These are phyloP conservation scores for Starmerella floris DNA, from an alignment of 805 yeast genomes.

Conservation along the genomic window DNA sequence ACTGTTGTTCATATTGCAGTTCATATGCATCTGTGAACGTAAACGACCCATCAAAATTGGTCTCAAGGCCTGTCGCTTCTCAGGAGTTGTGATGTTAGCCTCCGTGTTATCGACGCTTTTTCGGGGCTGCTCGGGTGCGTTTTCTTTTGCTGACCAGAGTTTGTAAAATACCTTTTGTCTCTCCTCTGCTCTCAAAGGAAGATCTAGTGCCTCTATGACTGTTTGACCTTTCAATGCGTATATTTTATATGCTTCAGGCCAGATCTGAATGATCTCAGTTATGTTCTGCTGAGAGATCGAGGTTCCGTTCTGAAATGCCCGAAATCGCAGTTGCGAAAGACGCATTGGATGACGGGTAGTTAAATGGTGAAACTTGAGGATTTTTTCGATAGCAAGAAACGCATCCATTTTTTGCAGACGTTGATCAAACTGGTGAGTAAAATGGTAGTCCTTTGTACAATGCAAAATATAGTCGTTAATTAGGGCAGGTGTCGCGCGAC, in stretches of 20 bases:
- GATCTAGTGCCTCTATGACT: conserved; percentile 12
- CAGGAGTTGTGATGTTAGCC: background rate
- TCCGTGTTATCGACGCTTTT: background rate
- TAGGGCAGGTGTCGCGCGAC: too few species aligned
- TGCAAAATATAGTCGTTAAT: too few species aligned
- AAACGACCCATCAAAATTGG: conserved; percentile 4
- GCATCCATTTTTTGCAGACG: conserved; percentile 16
- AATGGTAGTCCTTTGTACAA: too few species aligned
- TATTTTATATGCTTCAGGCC: conserved; percentile 21
- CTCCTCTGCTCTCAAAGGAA: conserved; percentile 7
- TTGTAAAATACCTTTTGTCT: conserved; percentile 3
- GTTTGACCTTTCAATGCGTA: conserved; percentile 5
- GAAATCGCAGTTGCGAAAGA: conserved; percentile 15
- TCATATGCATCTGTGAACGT: background rate
- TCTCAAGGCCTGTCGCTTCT: background rate
- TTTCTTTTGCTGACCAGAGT: conserved; percentile 12
- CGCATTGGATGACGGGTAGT: conserved; percentile 19
- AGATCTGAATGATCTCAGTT: conserved; percentile 17
- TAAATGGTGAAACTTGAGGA: conserved; percentile 19
- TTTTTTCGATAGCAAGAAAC: conserved; percentile 21
- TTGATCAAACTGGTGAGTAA: too few species aligned
- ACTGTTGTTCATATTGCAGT: background rate
- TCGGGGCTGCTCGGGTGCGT: background rate
- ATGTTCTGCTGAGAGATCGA: conserved; percentile 16
- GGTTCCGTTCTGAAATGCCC: conserved; percentile 19